A percentile compares a stretch with the other conserved stretches of the same genome.
phyloP scores from a whole-genome alignment of 257 asterid genomes.

The Petunia axillaris region DNA sequence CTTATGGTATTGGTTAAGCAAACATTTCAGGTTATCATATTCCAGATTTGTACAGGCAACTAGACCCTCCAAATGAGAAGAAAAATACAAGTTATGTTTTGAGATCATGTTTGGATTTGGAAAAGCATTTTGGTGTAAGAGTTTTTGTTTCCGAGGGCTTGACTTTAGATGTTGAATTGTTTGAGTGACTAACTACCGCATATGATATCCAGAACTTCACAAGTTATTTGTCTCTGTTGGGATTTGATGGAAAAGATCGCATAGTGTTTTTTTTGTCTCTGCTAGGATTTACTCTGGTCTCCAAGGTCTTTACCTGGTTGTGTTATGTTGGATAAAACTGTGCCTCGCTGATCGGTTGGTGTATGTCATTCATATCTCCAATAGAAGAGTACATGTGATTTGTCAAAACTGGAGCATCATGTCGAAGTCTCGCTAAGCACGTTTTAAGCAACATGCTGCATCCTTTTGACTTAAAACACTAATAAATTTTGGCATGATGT shows the following conservation, averaged over 20 bases:
- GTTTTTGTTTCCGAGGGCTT: background rate
- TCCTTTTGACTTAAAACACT: background rate
- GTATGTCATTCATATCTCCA: background rate
- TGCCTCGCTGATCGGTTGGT: background rate
- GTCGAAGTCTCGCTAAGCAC: background rate
- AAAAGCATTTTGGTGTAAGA: slow-evolving; percentile 1
- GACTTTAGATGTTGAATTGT: background rate
- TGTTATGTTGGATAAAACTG: background rate
- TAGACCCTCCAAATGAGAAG: slow-evolving; percentile 2
- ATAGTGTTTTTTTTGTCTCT: background rate
- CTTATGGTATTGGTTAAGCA: background rate
- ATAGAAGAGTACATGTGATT: background rate
- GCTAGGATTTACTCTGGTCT: background rate
- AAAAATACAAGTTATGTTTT: background rate
- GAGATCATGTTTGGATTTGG: background rate
- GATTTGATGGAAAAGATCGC: background rate
- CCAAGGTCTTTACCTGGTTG: background rate
- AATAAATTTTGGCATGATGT: background rate
- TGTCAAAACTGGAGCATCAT: background rate
- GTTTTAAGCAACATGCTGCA: background rate
- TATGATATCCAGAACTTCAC: background rate
- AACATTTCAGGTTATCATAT: background rate
- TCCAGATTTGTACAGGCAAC: background rate
- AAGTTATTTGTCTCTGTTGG: background rate
- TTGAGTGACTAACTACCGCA: background rate